Evolutionary conservation across 495 filamentous ascomycete species (phyloP), one percentile per base, ranked within the genome.

Genomic region (Penicillium alfredii): DNA sequence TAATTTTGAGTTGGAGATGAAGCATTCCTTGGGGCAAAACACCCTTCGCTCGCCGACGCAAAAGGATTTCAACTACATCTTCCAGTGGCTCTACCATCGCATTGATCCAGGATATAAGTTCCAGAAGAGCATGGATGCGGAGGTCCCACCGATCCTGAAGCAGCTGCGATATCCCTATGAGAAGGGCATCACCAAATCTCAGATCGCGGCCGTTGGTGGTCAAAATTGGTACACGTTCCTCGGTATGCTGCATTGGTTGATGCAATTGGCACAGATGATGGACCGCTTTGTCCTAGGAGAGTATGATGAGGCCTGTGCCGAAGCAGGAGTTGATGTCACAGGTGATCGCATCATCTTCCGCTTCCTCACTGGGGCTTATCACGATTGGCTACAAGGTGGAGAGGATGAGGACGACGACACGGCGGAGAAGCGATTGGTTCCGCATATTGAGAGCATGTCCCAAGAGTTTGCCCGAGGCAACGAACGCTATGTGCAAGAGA

Each of bases 1-100:
- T 52, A 90, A 92, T 43, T 99, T 97, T 50, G 92, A 99, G 66
- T 79, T 96, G 74, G 88, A 94, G 44, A 94, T 92, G 83, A 94
- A 93, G 53, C 81, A 96, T 58, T 81, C 80, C 18, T 69, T 99
- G 18, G 80, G 83, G 3, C 80, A 86, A 32, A 95, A 95, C 44
- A 83, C 85, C 11, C 76, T 92, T 51, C 86, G 82, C 32, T 88
- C 82, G 23, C 93, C 92, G n/a, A 97, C 89, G 3, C 88, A 95
- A 49, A 99, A 97, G 54, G 92, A 99, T 57, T 99, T 97, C 63
- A 86, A 88, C 53, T 80, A 73, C 47, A 88, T 97, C 62, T 99
- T 99, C 59, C 88, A 96, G 60, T 99, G 88, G 84, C 73, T 99
- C 1, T 99, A 99, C 56, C 84, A 84, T 47, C 82, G 86, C 26